Evolutionary conservation across 1,139 yeast species (phyloP), one percentile per base, ranked within the genome.

Genomic region (Suhomyces guaymorum): DNA sequence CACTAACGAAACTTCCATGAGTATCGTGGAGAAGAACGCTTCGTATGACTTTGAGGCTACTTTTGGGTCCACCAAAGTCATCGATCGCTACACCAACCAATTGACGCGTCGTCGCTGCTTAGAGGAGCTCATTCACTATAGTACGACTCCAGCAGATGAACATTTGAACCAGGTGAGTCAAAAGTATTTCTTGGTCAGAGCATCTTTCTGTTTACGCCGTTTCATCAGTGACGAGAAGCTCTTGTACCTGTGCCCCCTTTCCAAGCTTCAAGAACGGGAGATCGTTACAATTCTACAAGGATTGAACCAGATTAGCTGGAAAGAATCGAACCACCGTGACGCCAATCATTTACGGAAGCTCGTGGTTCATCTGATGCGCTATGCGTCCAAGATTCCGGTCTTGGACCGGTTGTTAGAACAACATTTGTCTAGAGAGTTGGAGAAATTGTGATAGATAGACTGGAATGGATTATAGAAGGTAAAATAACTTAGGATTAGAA

Each of bases 221-320:
- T 58, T 63, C 29, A 50, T 68, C 13, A 65, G 64, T 28, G 73
- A 67, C 35, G 51, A 51, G 31, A 51, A 47, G 38, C 54, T 68
- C 20, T 43, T 58, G 10, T 49, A 51, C 29, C 51, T 49, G 28
- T 52, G 60, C 30, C 75, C 75, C 2, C 44, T 67, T 11, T 58
- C 70, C n/a, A 55, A 54, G 32, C 47, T 66, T 7, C 73, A 68
- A 41, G 57, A 57, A 34, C 54, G 55, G 20, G 76, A 70, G 44
- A 35, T 67, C 18, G 25, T 40, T 21, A 34, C 54, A 1, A 44
- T 64, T 6, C 42, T 68, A 19, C 28, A 42, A 3, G 73, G 72
- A 2, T 43, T 64, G 16, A 40, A 25, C 27, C 28, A 26, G 24
- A 42, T 43, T 11, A 7, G 7, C 27, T 44, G 28, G 42, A 41